Evolutionary conservation across 768 basidiomycete genomes (phyloP).

Genomic region (Naganishia vaughanmartiniae): DNA sequence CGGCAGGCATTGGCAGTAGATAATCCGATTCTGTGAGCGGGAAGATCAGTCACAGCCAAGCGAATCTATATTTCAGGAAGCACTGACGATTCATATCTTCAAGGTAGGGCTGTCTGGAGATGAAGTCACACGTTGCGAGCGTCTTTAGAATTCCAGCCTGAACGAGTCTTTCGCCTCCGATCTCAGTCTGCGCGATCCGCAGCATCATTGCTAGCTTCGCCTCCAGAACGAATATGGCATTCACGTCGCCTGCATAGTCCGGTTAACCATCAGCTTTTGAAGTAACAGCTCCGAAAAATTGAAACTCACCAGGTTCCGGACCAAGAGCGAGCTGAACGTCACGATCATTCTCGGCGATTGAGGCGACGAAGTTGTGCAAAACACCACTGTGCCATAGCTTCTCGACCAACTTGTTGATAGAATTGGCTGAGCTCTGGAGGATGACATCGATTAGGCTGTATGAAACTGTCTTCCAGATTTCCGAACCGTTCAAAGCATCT

Average conservation of each 20-base stretch:
- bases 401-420: conserved; percentile 6
- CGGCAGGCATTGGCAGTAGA: conserved; percentile 16
- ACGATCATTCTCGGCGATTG: conserved; percentile 23
- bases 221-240: conserved; percentile 27
- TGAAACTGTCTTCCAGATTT: conserved; percentile 29
- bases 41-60: background rate
- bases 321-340: conserved; percentile 22
- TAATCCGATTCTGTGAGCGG: background rate
- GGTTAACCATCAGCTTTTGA: background rate
- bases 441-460: conserved; percentile 29
- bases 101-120: conserved; percentile 21
- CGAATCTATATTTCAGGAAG: background rate
- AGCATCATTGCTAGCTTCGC: conserved; percentile 27
- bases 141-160: conserved; percentile 28
- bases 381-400: conserved; percentile 19
- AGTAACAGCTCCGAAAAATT: background rate
- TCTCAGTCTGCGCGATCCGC: conserved; percentile 26
- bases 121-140: conserved; percentile 22
- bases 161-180: conserved; percentile 26
- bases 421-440: background rate
- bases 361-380: conserved; percentile 24
- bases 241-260: conserved; percentile 11
- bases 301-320: conserved; percentile 14
- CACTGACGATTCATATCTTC: conserved; percentile 16
- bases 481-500: conserved; percentile 30